Evolutionary conservation across 1,284 basidiomycete species (phyloP).

Genomic region (Ustilago trichophora): DNA sequence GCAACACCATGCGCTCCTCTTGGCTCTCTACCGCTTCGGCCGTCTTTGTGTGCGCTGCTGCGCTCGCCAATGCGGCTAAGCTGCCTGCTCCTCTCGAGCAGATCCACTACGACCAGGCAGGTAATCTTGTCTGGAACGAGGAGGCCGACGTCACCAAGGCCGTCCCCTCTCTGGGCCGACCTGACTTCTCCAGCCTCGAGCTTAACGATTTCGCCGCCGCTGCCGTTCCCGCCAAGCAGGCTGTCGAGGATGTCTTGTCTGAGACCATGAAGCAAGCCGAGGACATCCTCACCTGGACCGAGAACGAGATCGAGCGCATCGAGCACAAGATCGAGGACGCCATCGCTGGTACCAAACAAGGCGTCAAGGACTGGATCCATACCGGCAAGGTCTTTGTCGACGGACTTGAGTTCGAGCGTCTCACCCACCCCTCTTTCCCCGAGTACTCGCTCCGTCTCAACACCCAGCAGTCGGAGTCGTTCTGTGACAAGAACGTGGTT

Average conservation of each 20-base stretch:
- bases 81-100: conserved; percentile 48
- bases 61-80: conserved; percentile 45
- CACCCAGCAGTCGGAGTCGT: conserved; percentile 35
- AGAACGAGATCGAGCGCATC: conserved; percentile 48
- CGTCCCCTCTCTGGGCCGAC: conserved; percentile 43
- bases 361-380: conserved; percentile 45
- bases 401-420: conserved; percentile 71
- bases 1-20: conserved; percentile 51
- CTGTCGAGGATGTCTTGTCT: conserved; percentile 67
- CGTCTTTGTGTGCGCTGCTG: conserved; percentile 54
- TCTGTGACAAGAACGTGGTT: conserved; percentile 84
- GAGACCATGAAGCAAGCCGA: conserved; percentile 58
- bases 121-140: conserved; percentile 54
- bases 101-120: conserved; percentile 51
- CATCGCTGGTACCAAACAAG: conserved; percentile 34
- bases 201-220: conserved; percentile 26
- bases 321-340: conserved; percentile 41
- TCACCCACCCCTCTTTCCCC: conserved; percentile 77
- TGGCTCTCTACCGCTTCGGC: conserved; percentile 58
- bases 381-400: conserved; percentile 67
- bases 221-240: conserved; percentile 68
- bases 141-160: conserved; percentile 18
- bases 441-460: conserved; percentile 76
- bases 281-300: conserved; percentile 65
- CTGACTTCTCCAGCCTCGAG: conserved; percentile 48